phyloP scores from a whole-genome alignment of 75 land plant genomes.

The Picea glauca region DNA sequence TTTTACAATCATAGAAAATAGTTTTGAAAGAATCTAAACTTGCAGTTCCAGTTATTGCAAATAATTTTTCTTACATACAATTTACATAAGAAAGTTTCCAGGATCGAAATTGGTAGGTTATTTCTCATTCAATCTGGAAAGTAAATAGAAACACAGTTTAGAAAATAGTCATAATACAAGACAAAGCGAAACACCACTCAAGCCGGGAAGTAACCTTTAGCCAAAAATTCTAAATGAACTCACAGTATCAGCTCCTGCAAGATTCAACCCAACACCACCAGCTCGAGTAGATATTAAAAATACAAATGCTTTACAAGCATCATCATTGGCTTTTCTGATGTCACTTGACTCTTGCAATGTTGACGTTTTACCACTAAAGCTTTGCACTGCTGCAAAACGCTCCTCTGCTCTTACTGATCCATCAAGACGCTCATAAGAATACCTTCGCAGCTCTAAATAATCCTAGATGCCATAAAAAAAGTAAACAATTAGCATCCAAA shows the following conservation, averaged over 20 bases:
- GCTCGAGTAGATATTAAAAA: conserved; percentile 93
- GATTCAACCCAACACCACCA: conserved; percentile 94
- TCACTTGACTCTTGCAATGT: conserved; percentile 10
- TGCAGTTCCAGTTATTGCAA: background rate
- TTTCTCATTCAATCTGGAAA: background rate
- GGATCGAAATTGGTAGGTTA: background rate
- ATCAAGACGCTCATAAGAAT: conserved; percentile 91
- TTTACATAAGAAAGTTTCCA: too few species aligned
- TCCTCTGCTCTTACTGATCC: conserved; percentile 95
- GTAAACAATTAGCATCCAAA: background rate
- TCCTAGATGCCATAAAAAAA: conserved; percentile 45
- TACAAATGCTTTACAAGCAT: conserved; percentile 44
- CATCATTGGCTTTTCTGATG: background rate
- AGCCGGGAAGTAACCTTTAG: background rate
- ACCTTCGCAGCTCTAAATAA: conserved; percentile 75
- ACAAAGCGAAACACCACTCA: background rate
- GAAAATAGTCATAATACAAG: background rate
- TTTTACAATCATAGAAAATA: background rate
- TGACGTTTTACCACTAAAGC: conserved; percentile 37
- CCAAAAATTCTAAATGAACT: conserved; percentile 16
- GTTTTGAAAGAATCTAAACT: background rate
- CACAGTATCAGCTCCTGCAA: conserved; percentile 93
- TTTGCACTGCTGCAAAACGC: conserved; percentile 89
- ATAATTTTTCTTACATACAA: background rate
- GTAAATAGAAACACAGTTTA: background rate